Percentiles rank a stretch among this genome's conserved stretches.
Conservation (phyloP, 768 basidiomycete species). For the Mycena filopes region DNA sequence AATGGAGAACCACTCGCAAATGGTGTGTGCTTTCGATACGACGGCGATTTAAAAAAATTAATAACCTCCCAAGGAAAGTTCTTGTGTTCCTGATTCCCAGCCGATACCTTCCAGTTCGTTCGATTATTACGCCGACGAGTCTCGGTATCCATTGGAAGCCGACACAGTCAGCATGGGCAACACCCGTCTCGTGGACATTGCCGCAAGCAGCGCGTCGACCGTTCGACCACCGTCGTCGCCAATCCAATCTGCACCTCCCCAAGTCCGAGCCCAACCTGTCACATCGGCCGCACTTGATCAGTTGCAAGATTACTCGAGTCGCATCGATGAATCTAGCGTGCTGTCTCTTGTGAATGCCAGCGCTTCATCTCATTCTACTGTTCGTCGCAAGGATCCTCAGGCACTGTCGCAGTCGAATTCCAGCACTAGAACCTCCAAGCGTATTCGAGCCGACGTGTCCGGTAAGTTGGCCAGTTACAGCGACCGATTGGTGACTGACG, state of each 20-base stretch:
- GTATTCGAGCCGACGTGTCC: conserved; percentile 1
- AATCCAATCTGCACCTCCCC: not conserved
- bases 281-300: conserved; percentile 27
- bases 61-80: conserved; percentile 22
- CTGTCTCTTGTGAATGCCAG: not conserved
- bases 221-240: conserved; percentile 16
- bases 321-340: conserved; percentile 28
- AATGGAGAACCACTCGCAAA: conserved; percentile 47
- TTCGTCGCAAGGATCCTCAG: not conserved
- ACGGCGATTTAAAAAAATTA: not conserved
- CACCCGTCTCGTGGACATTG: conserved; percentile 15
- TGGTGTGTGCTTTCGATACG: conserved; percentile 43
- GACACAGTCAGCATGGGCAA: conserved; percentile 21
- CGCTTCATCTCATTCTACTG: conserved; percentile 10
- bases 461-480: not conserved
- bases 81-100: conserved; percentile 45
- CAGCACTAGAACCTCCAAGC: conserved; percentile 9
- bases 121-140: conserved; percentile 26
- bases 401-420: not conserved
- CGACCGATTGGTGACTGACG: not conserved
- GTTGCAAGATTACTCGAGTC: conserved; percentile 37
- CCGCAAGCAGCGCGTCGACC: conserved; percentile 20
- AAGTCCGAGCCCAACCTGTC: not conserved
- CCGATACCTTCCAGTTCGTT: conserved; percentile 25
- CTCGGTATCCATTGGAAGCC: conserved; percentile 18